Conservation (phyloP, 352 stramenopile species). For the Pythium diclinum region DNA sequence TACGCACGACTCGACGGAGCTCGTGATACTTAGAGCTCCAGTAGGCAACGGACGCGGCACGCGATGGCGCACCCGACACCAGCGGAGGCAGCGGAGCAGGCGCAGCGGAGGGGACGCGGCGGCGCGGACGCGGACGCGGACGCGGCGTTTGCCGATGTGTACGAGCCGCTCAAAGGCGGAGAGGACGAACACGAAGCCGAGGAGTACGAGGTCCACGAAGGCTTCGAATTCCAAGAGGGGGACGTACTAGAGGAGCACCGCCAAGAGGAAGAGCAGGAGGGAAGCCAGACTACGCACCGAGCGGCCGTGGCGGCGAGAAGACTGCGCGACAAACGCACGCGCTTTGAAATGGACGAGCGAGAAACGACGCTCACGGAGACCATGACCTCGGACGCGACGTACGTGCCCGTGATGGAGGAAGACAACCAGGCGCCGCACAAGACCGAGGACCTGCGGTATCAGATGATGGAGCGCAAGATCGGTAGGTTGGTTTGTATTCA, state of each 20-base stretch:
- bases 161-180: slow-evolving; percentile 6
- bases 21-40: background rate
- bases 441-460: slow-evolving; percentile 21
- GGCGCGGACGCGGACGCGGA: background rate
- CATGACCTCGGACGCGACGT: slow-evolving; percentile 24
- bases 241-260: background rate
- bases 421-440: slow-evolving; percentile 23
- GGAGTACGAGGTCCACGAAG: slow-evolving; percentile 4
- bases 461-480: slow-evolving; percentile 31
- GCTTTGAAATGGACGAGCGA: slow-evolving; percentile 27
- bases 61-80: slow-evolving; percentile 5
- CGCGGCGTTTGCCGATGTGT: background rate
- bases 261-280: background rate
- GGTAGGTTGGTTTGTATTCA: slow-evolving; percentile 9
- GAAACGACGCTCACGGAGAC: slow-evolving; percentile 23
- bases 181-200: slow-evolving; percentile 9
- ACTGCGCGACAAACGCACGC: slow-evolving; percentile 23
- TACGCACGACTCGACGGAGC: background rate
- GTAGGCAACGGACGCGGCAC: slow-evolving; percentile 2
- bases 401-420: slow-evolving; percentile 21
- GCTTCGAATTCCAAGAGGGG: background rate
- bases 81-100: slow-evolving; percentile 1
- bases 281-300: background rate
- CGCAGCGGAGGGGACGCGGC: background rate
- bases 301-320: background rate